These are phyloP conservation scores for Copromyces sp. DNA, from an alignment of 495 filamentous ascomycete species.

Conservation along the genomic window DNA sequence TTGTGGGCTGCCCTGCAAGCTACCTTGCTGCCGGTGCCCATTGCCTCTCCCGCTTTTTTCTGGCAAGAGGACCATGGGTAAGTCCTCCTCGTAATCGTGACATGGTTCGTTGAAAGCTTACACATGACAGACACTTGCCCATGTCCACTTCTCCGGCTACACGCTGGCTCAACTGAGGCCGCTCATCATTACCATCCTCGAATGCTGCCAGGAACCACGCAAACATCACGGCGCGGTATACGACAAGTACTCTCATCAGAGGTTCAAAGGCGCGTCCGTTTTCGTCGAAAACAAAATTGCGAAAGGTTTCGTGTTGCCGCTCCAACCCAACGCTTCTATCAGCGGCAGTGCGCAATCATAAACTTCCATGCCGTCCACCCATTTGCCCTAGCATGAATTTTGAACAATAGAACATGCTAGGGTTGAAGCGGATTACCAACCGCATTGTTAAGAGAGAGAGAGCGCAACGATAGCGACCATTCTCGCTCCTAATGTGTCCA, in stretches of 20 bases:
- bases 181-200: slow-evolving; percentile 63
- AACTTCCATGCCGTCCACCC: background rate
- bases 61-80: slow-evolving; percentile 90
- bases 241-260: slow-evolving; percentile 79
- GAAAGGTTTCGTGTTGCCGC: slow-evolving; percentile 38
- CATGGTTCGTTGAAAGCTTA: slow-evolving; percentile 16
- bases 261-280: slow-evolving; percentile 70
- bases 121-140: slow-evolving; percentile 53
- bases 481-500: background rate
- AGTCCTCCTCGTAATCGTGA: slow-evolving; percentile 19
- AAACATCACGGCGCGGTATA: slow-evolving; percentile 79
- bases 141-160: slow-evolving; percentile 88
- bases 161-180: slow-evolving; percentile 74
- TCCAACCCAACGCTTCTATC: slow-evolving; percentile 2
- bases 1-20: slow-evolving; percentile 83
- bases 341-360: background rate
- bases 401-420: background rate
- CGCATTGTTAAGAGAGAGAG: background rate
- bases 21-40: slow-evolving; percentile 87
- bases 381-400: background rate
- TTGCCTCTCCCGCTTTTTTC: slow-evolving; percentile 79
- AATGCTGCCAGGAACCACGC: slow-evolving; percentile 73
- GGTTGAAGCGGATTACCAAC: background rate
- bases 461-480: background rate
- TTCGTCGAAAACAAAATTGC: slow-evolving; percentile 67